These are phyloP conservation scores for Cryphonectria japonica DNA, from an alignment of 2,329 filamentous ascomycete genomes.

Conservation along the genomic window DNA sequence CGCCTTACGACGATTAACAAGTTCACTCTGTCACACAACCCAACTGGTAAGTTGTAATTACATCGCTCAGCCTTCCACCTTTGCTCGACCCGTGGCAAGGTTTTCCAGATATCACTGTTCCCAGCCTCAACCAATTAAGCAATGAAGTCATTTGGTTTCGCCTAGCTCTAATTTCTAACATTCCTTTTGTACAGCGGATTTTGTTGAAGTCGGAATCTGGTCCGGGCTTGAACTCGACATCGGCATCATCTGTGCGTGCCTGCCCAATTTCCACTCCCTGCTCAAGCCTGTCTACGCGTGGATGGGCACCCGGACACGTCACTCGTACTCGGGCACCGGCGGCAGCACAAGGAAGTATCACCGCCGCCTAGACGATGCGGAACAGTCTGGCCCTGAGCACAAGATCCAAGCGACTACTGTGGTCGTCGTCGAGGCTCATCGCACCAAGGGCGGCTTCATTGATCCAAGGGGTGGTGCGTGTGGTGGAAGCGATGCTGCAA, in stretches of 20 bases:
- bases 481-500: not conserved
- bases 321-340: not conserved
- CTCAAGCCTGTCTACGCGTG: conserved; percentile 17
- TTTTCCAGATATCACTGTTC: not conserved
- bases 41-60: conserved; percentile 13
- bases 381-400: not conserved
- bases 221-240: conserved; percentile 18
- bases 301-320: conserved; percentile 5
- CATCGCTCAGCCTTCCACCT: not conserved
- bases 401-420: conserved; percentile 18
- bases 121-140: too few relatives aligned
- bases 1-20: conserved; percentile 14
- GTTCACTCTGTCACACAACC: conserved; percentile 12
- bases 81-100: not conserved
- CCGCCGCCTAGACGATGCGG: not conserved
- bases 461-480: not conserved
- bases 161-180: not conserved
- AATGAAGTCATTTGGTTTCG: too few relatives aligned
- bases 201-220: conserved; percentile 15
- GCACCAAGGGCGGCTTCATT: conserved; percentile 7
- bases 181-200: not conserved
- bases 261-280: conserved; percentile 17
- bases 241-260: conserved; percentile 23
- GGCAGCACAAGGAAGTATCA: not conserved
- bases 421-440: conserved; percentile 13